Evolutionary conservation across 2,329 filamentous ascomycete species (phyloP).

Genomic region (Colletotrichum eleusines): DNA sequence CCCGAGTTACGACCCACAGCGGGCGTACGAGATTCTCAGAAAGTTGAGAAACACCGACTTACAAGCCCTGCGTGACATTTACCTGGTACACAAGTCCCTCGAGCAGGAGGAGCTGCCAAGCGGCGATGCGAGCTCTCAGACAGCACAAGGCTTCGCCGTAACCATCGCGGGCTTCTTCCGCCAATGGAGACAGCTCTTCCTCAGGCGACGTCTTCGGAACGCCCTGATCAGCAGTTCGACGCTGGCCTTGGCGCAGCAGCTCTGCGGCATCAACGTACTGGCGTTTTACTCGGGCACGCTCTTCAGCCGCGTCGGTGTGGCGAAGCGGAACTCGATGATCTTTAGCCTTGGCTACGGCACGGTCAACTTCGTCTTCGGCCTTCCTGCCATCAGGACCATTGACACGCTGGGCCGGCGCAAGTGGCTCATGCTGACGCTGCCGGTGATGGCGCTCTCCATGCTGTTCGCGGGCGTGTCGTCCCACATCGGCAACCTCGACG

Average conservation of each 20-base stretch:
- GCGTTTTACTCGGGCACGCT: constrained; percentile 57
- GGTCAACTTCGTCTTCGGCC: constrained; percentile 57
- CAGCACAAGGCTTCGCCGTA: constrained; percentile 6
- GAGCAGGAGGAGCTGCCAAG: constrained; percentile 45
- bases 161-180: constrained; percentile 47
- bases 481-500: constrained; percentile 42
- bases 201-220: constrained; percentile 48
- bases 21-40: constrained; percentile 51
- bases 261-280: constrained; percentile 55
- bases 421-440: constrained; percentile 58
- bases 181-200: constrained; percentile 48
- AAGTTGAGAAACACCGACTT: constrained; percentile 56
- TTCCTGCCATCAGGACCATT: constrained; percentile 56
- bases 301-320: constrained; percentile 44
- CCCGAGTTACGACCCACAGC: constrained; percentile 50
- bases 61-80: constrained; percentile 57
- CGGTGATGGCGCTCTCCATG: constrained; percentile 58
- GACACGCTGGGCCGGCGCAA: constrained; percentile 57
- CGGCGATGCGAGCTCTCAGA: neutral
- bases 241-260: constrained; percentile 50
- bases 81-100: constrained; percentile 52
- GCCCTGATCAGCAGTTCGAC: constrained; percentile 50
- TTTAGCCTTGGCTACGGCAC: constrained; percentile 53
- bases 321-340: constrained; percentile 45
- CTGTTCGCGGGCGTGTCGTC: constrained; percentile 53